phyloP scores from a whole-genome alignment of 345 rosid species.

The Eucalyptus tenuipes region DNA sequence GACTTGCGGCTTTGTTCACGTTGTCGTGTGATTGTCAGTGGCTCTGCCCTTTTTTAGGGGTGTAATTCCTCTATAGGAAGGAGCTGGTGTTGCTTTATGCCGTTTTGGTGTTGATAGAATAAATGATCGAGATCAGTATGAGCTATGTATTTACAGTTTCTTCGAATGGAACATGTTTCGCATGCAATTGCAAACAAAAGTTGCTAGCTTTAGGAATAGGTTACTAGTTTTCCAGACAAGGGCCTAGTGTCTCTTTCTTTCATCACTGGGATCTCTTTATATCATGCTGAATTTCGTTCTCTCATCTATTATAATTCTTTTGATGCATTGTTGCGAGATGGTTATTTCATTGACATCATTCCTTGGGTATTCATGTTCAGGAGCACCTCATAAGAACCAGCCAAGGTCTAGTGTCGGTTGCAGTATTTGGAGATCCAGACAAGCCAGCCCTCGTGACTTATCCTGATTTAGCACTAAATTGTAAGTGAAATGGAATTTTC shows the following conservation, averaged over 20 bases:
- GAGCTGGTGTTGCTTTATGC: background rate
- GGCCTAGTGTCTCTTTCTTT: background rate
- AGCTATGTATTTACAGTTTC: background rate
- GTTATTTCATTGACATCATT: background rate
- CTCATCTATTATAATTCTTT: background rate
- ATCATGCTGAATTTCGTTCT: background rate
- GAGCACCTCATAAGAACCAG: slow-evolving; percentile 62
- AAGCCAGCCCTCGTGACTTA: slow-evolving; percentile 91
- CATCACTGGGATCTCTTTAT: background rate
- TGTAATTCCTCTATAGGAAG: background rate
- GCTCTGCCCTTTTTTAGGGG: background rate
- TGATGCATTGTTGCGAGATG: background rate
- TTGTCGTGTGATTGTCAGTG: background rate
- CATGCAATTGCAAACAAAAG: background rate
- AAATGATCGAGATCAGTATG: background rate
- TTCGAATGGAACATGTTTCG: background rate
- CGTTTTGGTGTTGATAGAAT: background rate
- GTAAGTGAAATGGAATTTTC: slow-evolving; percentile 23
- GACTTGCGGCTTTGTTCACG: background rate
- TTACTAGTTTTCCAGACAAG: background rate
- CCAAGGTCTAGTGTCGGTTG: slow-evolving; percentile 57
- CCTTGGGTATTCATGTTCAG: slow-evolving; percentile 19
- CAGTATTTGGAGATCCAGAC: slow-evolving; percentile 88
- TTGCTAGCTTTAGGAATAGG: background rate
- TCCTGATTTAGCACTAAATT: slow-evolving; percentile 84